These are phyloP conservation scores for Diplodia intermedia DNA, from an alignment of 2,329 filamentous ascomycete genomes.

Conservation along the genomic window DNA sequence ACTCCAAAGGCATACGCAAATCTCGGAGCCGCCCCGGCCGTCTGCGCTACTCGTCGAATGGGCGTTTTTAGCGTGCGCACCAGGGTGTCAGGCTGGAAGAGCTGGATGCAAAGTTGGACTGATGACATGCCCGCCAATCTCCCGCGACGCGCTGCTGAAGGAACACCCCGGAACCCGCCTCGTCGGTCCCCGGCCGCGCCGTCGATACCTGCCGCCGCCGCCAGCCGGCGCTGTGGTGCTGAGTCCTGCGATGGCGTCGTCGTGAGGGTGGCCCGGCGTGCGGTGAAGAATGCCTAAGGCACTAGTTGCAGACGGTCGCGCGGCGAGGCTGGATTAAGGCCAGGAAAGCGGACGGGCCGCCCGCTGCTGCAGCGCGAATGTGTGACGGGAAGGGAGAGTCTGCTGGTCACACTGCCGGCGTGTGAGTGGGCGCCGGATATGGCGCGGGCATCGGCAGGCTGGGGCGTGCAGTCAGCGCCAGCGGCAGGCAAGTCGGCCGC, in stretches of 20 bases:
- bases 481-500: not conserved
- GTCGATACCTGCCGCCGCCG: not conserved
- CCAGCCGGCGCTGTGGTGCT: not conserved
- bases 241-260: not conserved
- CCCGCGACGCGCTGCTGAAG: slow-evolving; percentile 5
- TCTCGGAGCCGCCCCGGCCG: slow-evolving; percentile 21
- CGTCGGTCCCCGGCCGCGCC: not conserved
- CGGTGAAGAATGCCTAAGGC: slow-evolving; percentile 29
- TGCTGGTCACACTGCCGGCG: slow-evolving; percentile 22
- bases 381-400: slow-evolving; percentile 19
- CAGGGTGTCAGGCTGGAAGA: slow-evolving; percentile 19
- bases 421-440: slow-evolving; percentile 22
- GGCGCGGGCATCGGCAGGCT: slow-evolving; percentile 14
- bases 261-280: slow-evolving; percentile 1
- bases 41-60: slow-evolving; percentile 22
- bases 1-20: slow-evolving; percentile 6
- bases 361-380: slow-evolving; percentile 24
- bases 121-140: slow-evolving; percentile 27
- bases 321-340: slow-evolving; percentile 26
- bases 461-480: slow-evolving; percentile 11
- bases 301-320: slow-evolving; percentile 5
- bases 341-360: slow-evolving; percentile 21
- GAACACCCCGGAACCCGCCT: slow-evolving; percentile 1
- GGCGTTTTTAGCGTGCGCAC: slow-evolving; percentile 22
- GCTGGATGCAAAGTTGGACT: slow-evolving; percentile 20